Percentiles rank a stretch among this genome's conserved stretches.
These are phyloP conservation scores for Ascochyta viciae-villosae DNA, from an alignment of 2,329 filamentous ascomycete species.

Conservation along the genomic window DNA sequence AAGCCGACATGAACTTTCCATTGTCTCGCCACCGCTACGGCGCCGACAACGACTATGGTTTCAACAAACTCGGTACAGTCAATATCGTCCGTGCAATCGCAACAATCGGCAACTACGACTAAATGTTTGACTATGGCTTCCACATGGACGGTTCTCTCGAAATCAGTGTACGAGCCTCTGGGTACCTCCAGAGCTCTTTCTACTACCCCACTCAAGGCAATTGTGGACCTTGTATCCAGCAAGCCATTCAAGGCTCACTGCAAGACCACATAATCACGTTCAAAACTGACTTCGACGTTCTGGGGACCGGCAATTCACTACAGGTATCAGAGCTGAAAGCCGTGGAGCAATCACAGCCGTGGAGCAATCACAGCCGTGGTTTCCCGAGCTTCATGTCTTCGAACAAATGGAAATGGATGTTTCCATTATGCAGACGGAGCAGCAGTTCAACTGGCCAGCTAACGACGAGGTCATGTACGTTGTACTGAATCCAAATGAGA, in stretches of 20 bases:
- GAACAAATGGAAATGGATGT: slow-evolving; percentile 42
- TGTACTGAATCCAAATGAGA: slow-evolving; percentile 60
- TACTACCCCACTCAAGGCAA: slow-evolving; percentile 41
- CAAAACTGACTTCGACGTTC: slow-evolving; percentile 52
- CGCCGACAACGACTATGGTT: slow-evolving; percentile 30
- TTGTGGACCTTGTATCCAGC: slow-evolving; percentile 50
- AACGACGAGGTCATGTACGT: slow-evolving; percentile 57
- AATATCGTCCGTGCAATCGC: slow-evolving; percentile 51
- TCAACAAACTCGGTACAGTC: slow-evolving; percentile 31
- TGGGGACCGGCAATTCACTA: slow-evolving; percentile 45
- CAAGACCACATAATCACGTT: slow-evolving; percentile 52
- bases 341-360: slow-evolving; percentile 33
- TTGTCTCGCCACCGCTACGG: slow-evolving; percentile 43
- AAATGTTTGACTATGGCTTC: slow-evolving; percentile 41
- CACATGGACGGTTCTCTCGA: slow-evolving; percentile 47
- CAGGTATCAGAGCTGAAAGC: slow-evolving; percentile 38
- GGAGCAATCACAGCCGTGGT: slow-evolving; percentile 42
- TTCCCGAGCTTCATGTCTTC: slow-evolving; percentile 42
- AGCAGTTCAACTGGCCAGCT: slow-evolving; percentile 57
- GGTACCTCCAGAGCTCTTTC: slow-evolving; percentile 44
- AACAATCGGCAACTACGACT: slow-evolving; percentile 56
- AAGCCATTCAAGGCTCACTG: slow-evolving; percentile 45
- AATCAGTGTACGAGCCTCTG: slow-evolving; percentile 39
- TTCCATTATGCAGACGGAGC: slow-evolving; percentile 49
- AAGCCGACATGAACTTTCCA: slow-evolving; percentile 41